Evolutionary conservation across 2,329 filamentous ascomycete genomes (phyloP).

Genomic region (Macrophomina tecta): DNA sequence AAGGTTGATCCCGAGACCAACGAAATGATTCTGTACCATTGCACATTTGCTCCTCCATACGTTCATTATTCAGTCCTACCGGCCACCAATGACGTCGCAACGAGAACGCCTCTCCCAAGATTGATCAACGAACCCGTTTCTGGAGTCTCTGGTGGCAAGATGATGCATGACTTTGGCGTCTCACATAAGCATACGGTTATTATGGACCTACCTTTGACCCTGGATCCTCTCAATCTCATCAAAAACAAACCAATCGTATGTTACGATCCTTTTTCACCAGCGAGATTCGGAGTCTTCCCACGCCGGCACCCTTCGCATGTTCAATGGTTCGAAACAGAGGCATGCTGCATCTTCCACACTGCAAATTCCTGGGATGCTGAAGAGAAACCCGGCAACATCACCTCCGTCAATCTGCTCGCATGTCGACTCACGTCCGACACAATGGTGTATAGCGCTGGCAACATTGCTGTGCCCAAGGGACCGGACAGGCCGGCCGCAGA

Average conservation of each 20-base stretch:
- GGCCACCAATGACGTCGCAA: neutral
- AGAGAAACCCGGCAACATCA: conserved; percentile 39
- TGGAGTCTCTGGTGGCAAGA: conserved; percentile 67
- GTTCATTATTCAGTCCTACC: conserved; percentile 70
- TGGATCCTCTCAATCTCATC: conserved; percentile 67
- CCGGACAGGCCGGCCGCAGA: neutral
- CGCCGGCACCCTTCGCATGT: conserved; percentile 63
- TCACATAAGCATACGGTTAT: conserved; percentile 68
- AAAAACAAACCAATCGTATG: conserved; percentile 63
- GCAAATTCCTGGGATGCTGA: conserved; percentile 72
- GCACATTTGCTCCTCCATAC: conserved; percentile 68
- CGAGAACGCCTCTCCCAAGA: conserved; percentile 28
- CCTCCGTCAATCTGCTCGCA: conserved; percentile 66
- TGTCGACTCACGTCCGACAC: conserved; percentile 71
- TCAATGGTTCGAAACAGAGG: conserved; percentile 70
- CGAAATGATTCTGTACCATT: conserved; percentile 72
- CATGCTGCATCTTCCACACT: conserved; percentile 75
- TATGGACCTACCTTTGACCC: conserved; percentile 70
- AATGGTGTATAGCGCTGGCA: conserved; percentile 68
- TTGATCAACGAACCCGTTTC: conserved; percentile 63
- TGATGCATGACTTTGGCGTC: conserved; percentile 80
- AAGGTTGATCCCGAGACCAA: conserved; percentile 69
- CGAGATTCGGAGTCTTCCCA: conserved; percentile 73
- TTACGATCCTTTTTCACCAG: conserved; percentile 63
- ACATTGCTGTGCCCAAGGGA: conserved; percentile 55